Base-by-base conservation (phyloP, 1,284 basidiomycete genomes). In the Cryptococcus sp. region DNA sequence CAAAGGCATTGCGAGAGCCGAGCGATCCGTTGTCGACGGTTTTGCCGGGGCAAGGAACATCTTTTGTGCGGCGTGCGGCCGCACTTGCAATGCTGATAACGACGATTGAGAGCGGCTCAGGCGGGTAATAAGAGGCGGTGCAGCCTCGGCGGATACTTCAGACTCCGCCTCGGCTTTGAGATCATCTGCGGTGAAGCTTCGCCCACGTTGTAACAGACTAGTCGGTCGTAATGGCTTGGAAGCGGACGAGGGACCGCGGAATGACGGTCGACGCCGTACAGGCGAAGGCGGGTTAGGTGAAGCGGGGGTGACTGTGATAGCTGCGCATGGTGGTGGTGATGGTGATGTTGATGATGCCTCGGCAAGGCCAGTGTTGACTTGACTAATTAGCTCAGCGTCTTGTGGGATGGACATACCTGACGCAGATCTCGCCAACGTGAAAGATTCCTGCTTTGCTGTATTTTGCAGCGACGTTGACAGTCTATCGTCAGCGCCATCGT, bases 131-230 rank as follows among this genome's bases (percentile, higher is more conserved):
- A 53, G 45, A 35, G 47, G 13, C n/a, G 27, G 22, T 27, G 44
- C 27, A 35, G 31, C 8, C 16, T 22, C 42, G 0, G 41, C 52
- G 7, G 53, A 47, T 0, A 47, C 51, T n/a, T 59, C 65, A 13
- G 53, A 47, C 52, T 70, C 71, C 16, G 60, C 57, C 50, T 65
- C 63, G 3, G 60, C 67, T 31, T 68, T 64, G 5, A 79, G 70
- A 51, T 79, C 78, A 17, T 66, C 64, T 2, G 78, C 78, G 6
- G 78, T 79, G 54, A 78, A 79, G 60, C 72, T 76, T 10, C 71
- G 61, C 5, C 77, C 77, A 42, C 77, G 64, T 45, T 75, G 75
- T 1, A 79, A 64, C 1, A 78, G 67, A 47, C 68, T 69, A 17
- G 67, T 60, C 0, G 71, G 71, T 1, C 72, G 61, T 4, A 47